Evolutionary conservation across 2,329 filamentous ascomycete genomes (phyloP), one percentile per base, ranked within the genome.

Genomic region (Clonostachys sp.): DNA sequence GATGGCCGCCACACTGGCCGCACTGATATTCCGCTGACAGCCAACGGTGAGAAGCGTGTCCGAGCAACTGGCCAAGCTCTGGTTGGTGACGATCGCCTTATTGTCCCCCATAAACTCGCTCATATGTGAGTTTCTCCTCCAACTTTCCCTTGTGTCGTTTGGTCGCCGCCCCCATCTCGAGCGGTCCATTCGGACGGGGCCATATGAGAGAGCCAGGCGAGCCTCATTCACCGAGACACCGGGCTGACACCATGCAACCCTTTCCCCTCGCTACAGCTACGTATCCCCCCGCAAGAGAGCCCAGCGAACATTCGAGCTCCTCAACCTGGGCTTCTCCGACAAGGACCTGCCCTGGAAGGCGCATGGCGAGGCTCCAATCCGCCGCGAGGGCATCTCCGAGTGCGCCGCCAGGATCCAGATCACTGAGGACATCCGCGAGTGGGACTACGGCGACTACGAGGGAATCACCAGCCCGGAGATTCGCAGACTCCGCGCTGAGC

Each of bases 371-470:
- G 49, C 59, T 13, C 53, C 61, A 2, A 50, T 58, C n/a, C 53
- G 61, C 2, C 60, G 64, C 20, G 63, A 67, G 33, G 58, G 58
- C 10, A 68, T 77, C 24, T 64, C 68, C 13, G n/a, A 41, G 24
- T 87, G 84, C 45, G 59, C 68, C 13, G 86, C 86, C 8, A 68
- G 72, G 24, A 74, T 91, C 18, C 75, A 87, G 57, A 70, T 89
- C 52, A 87, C 84, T 2, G 78, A 89, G 45, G 83, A 84, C 50
- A 82, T 95, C 48, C 79, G 87, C 14, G 89, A 94, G 64, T 94
- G 90, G 89, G 86, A 94, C 67, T 95, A 95, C 61, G 90, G 88
- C 41, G 80, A 86, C 55, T 95, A 95, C 61, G 89, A 95, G 68
- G 90, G 90, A 9, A 78, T 94, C 61, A 89, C 86, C 35, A 85